Percentiles rank a stretch among this genome's conserved stretches.
Conservation (phyloP, 2,329 filamentous ascomycete species). For the Venturia oleaginea region DNA sequence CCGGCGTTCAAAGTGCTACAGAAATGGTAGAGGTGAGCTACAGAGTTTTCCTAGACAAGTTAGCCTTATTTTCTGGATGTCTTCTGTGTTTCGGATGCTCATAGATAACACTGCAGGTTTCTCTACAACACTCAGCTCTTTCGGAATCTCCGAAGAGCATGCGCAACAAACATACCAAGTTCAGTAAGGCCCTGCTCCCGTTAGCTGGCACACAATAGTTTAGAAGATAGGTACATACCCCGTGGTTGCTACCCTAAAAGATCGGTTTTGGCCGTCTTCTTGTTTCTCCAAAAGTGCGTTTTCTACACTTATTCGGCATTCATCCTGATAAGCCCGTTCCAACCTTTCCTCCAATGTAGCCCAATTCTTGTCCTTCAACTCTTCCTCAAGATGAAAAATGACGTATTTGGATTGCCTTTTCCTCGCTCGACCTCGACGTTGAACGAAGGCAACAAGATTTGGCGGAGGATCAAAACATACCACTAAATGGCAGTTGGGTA, state of each 20-base stretch:
- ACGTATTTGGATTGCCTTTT: conserved; percentile 46
- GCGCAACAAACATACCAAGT: background rate
- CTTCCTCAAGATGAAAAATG: conserved; percentile 38
- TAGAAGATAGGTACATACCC: conserved; percentile 19
- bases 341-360: conserved; percentile 61
- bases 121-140: too few species aligned
- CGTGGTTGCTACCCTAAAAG: conserved; percentile 36
- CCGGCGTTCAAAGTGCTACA: conserved; percentile 53
- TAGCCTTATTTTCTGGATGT: background rate
- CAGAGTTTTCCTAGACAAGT: conserved; percentile 63
- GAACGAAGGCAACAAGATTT: conserved; percentile 56
- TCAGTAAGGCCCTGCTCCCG: conserved; percentile 8
- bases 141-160: too few species aligned
- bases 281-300: conserved; percentile 38
- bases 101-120: too few species aligned
- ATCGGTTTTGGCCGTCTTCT: conserved; percentile 31
- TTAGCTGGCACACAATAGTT: background rate
- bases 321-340: conserved; percentile 59
- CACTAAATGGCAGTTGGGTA: conserved; percentile 55
- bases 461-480: conserved; percentile 54
- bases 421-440: conserved; percentile 55
- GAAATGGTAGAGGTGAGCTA: conserved; percentile 73
- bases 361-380: conserved; percentile 45
- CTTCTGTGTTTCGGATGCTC: background rate
- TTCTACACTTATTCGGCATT: conserved; percentile 43